Percentiles rank a stretch among this genome's conserved stretches.
phyloP scores from a whole-genome alignment of 331 rosid genomes.

The Stylosanthes scabra region DNA sequence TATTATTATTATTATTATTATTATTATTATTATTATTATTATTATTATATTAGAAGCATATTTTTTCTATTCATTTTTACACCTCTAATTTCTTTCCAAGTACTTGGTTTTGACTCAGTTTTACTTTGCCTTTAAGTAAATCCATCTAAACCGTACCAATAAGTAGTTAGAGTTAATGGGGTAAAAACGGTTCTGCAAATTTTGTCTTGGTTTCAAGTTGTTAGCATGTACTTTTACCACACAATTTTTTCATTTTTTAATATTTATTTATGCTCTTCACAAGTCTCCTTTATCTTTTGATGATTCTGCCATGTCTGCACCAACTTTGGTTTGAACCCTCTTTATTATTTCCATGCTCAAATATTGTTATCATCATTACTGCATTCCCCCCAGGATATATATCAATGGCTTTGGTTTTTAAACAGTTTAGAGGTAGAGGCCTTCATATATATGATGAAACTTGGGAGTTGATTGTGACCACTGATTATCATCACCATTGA shows the following conservation, averaged over 20 bases:
- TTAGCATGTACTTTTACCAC: constrained; percentile 23
- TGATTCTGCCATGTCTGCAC: constrained; percentile 26
- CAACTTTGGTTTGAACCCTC: constrained; percentile 37
- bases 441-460: constrained; percentile 32
- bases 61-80: too few relatives aligned
- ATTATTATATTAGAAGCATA: too few relatives aligned
- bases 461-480: constrained; percentile 51
- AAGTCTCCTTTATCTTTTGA: neutral
- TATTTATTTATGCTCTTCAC: too few relatives aligned
- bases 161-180: constrained; percentile 46
- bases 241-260: too few relatives aligned
- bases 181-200: constrained; percentile 44
- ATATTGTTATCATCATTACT: neutral
- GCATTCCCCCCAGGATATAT: constrained; percentile 25
- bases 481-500: constrained; percentile 42
- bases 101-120: neutral
- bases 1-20: too few relatives aligned
- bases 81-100: neutral
- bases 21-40: too few relatives aligned
- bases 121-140: constrained; percentile 31
- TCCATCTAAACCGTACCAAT: constrained; percentile 41
- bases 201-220: constrained; percentile 46
- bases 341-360: constrained; percentile 17
- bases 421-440: constrained; percentile 3
- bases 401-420: constrained; percentile 28